Base-by-base conservation (phyloP, 2,329 filamentous ascomycete species). In the Cordyceps farinosa region DNA sequence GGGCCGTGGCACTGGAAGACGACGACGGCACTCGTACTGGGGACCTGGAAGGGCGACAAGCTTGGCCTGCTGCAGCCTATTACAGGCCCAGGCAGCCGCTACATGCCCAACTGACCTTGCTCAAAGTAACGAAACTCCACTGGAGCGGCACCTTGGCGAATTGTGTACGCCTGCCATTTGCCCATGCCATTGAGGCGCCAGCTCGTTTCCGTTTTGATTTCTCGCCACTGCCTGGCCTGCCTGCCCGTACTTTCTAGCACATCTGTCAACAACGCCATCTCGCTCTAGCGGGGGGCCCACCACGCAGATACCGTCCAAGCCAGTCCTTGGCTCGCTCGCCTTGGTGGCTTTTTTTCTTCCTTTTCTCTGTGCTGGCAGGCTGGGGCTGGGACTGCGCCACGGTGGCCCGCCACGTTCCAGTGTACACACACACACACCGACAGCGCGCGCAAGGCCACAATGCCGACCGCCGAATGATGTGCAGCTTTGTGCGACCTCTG, bases 241-340 rank as follows among this genome's bases (percentile, higher is more conserved):
- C 13, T 22, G 17, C 44, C 55, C 36, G 22, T 22, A 22, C 22
- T 22, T 22, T 22, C 22, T 22, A 22, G 22, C 22, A 22, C 22
- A 58, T 47, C 54, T 47, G 54, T 58, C 44, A 45, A 45, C 53
- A 56, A 45, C 40, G 53, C 40, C 53, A 45, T 47, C n/a, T 48
- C 17, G 11, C 42, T n/a, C 36, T 3, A 47, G 27, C 55, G 29
- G 54, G 55, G 29, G 54, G 55, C 55, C 55, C 42, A 48, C 55
- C 40, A 8, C 2, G 4, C n/a, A 48, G 22, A 29, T 30, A 11
- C 38, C 13, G 38, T 48, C n/a, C 22, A 29, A 48, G n/a, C 45
- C 5, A 17, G 42, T 45, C 42, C 42, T 22, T 11, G n/a, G 10
- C 22, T 29, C 15, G 13, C 42, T 45, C n/a, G 45, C 45, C 22